phyloP scores from a whole-genome alignment of 345 rosid species.

The Hirschfeldia incana region DNA sequence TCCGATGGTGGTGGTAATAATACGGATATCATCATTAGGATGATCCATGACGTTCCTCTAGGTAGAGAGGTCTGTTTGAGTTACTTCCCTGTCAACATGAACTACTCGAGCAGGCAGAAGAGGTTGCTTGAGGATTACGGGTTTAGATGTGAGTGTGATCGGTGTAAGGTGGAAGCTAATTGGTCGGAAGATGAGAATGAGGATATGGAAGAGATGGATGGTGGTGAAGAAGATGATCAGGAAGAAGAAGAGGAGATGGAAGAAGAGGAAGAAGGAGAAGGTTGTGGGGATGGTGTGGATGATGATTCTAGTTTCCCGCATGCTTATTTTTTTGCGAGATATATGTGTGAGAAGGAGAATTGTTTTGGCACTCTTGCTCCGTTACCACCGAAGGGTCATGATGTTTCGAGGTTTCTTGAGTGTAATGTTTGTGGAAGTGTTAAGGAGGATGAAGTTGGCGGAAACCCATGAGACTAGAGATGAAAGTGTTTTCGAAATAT shows the following conservation, averaged over 20 bases:
- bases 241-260: conserved; percentile 34
- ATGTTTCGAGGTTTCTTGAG: conserved; percentile 57
- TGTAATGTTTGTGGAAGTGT: conserved; percentile 83
- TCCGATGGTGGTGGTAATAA: no score
- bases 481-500: background rate
- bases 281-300: conserved; percentile 24
- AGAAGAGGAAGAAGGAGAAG: conserved; percentile 25
- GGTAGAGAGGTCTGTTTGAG: conserved; percentile 92
- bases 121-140: conserved; percentile 77
- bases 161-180: conserved; percentile 83
- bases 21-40: conserved; percentile 61
- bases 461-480: conserved; percentile 1
- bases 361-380: conserved; percentile 89
- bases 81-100: conserved; percentile 83
- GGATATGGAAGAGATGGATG: conserved; percentile 32
- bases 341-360: conserved; percentile 63
- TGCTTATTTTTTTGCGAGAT: conserved; percentile 76
- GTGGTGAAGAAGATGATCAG: conserved; percentile 39
- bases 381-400: conserved; percentile 45
- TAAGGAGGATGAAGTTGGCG: conserved; percentile 46
- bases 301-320: conserved; percentile 59
- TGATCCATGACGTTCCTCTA: conserved; percentile 79
- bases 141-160: conserved; percentile 73
- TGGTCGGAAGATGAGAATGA: conserved; percentile 69
- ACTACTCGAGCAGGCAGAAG: conserved; percentile 56